A percentile compares a stretch with the other conserved stretches of the same genome.
phyloP scores from a whole-genome alignment of 805 yeast species.

The Myxozyma nipponensis region DNA sequence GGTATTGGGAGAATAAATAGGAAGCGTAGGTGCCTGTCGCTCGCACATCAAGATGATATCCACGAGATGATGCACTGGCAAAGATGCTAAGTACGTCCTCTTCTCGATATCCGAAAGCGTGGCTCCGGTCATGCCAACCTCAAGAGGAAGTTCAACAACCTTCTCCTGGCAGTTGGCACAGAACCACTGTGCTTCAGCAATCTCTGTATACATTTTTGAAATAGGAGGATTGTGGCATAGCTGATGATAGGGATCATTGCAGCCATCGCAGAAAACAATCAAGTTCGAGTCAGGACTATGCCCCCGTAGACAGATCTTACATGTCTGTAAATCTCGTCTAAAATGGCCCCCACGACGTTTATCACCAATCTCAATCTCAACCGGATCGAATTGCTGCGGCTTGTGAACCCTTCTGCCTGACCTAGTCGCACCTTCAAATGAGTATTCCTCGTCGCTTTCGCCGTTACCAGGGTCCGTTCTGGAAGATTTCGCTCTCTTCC shows the following conservation, averaged over 20 bases:
- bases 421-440: slow-evolving; percentile 29
- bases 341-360: not conserved
- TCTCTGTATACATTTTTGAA: slow-evolving; percentile 40
- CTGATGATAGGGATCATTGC: slow-evolving; percentile 42
- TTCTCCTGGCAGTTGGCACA: slow-evolving; percentile 41
- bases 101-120: slow-evolving; percentile 38
- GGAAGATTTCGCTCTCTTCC: too few relatives aligned
- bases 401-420: slow-evolving; percentile 28
- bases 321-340: slow-evolving; percentile 30
- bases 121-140: slow-evolving; percentile 39
- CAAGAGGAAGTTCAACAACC: slow-evolving; percentile 36
- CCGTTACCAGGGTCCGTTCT: not conserved
- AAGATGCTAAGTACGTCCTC: slow-evolving; percentile 38
- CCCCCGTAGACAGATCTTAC: slow-evolving; percentile 41
- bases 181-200: slow-evolving; percentile 42
- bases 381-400: slow-evolving; percentile 25
- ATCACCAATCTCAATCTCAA: slow-evolving; percentile 10
- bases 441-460: slow-evolving; percentile 21
- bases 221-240: slow-evolving; percentile 42
- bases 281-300: slow-evolving; percentile 38
- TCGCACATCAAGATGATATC: slow-evolving; percentile 41
- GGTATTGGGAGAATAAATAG: slow-evolving; percentile 40
- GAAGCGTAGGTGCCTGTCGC: slow-evolving; percentile 37
- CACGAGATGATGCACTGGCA: slow-evolving; percentile 41
- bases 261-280: slow-evolving; percentile 42